phyloP scores from a whole-genome alignment of 129 eudicot species.

The Kitagawia praeruptora region DNA sequence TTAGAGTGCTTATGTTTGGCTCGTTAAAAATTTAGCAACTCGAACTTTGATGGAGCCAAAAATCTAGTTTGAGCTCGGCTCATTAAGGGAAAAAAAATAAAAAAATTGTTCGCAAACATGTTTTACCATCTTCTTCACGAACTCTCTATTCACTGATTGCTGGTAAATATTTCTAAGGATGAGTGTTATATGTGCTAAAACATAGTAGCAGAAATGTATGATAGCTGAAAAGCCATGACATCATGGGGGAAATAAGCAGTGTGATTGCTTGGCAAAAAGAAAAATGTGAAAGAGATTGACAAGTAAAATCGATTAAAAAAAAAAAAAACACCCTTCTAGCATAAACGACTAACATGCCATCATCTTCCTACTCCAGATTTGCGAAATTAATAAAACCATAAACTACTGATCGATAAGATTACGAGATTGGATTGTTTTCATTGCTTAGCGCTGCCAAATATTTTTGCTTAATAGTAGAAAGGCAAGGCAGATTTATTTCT shows the following conservation, averaged over 20 bases:
- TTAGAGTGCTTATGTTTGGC: no score
- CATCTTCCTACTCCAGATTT: neutral
- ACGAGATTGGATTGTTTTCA: neutral
- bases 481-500: slow-evolving; percentile 22
- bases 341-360: neutral
- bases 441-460: neutral
- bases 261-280: neutral
- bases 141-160: no score
- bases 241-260: neutral
- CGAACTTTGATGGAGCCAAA: no score
- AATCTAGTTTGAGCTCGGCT: no score
- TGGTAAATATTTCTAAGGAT: no score
- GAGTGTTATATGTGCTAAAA: no score
- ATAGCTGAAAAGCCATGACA: neutral
- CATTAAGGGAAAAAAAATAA: no score
- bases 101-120: no score
- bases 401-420: neutral
- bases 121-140: no score
- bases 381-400: neutral
- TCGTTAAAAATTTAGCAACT: no score
- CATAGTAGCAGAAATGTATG: neutral
- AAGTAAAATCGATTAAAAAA: neutral
- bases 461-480: neutral
- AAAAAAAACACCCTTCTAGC: neutral
- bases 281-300: neutral